These are phyloP conservation scores for Alternaria panax DNA, from an alignment of 2,329 filamentous ascomycete genomes.

Conservation along the genomic window DNA sequence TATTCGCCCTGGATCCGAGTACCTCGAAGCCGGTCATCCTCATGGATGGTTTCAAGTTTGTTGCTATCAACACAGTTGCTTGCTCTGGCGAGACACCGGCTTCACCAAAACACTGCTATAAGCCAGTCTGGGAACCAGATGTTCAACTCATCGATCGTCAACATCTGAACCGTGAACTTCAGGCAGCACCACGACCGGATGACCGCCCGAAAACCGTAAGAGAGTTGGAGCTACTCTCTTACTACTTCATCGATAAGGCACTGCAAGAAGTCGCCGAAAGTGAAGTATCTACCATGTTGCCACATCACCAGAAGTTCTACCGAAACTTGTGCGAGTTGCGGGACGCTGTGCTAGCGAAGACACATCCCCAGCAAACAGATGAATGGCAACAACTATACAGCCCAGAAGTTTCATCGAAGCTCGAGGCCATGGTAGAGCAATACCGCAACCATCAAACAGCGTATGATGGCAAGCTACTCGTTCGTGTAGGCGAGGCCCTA, in stretches of 20 bases:
- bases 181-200: constrained; percentile 13
- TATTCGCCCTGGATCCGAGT: constrained; percentile 16
- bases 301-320: constrained; percentile 23
- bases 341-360: constrained; percentile 3
- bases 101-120: constrained; percentile 15
- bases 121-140: constrained; percentile 21
- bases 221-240: constrained; percentile 21
- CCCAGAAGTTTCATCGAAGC: constrained; percentile 7
- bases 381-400: constrained; percentile 19
- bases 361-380: constrained; percentile 22
- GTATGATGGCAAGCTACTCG: constrained; percentile 23
- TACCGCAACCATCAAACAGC: constrained; percentile 18
- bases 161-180: constrained; percentile 14
- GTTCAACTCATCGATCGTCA: constrained; percentile 15
- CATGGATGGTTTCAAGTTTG: constrained; percentile 24
- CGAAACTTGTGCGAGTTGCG: constrained; percentile 12
- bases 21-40: constrained; percentile 15
- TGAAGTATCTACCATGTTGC: constrained; percentile 14
- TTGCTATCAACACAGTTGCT: constrained; percentile 11
- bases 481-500: constrained; percentile 20
- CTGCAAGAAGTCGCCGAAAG: constrained; percentile 6
- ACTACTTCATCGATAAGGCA: constrained; percentile 20
- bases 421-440: constrained; percentile 12
- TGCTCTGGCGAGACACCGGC: neutral
- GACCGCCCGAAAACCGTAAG: constrained; percentile 13